A percentile compares a stretch with the other conserved stretches of the same genome.
Evolutionary conservation across 2,329 filamentous ascomycete species (phyloP).

Genomic region (Trichophyton mentagrophytes): DNA sequence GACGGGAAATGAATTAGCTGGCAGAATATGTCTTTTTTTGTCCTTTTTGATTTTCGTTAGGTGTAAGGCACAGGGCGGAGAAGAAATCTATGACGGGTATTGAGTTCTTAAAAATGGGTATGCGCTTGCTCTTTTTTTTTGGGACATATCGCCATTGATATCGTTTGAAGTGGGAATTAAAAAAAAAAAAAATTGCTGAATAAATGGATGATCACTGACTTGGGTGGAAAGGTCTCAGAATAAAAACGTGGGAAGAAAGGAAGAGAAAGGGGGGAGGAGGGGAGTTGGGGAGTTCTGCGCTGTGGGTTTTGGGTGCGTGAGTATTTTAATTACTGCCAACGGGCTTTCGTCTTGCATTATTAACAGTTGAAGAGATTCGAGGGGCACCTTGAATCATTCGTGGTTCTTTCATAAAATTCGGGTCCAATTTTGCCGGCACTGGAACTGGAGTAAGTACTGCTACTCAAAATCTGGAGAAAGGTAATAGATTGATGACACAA

Average conservation of each 20-base stretch:
- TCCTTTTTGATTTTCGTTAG: neutral
- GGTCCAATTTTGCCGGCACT: constrained; percentile 72
- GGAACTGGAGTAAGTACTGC: constrained; percentile 35
- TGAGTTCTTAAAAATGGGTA: constrained; percentile 9
- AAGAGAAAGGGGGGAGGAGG: neutral
- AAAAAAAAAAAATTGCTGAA: neutral
- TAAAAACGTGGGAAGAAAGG: neutral
- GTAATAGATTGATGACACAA: neutral
- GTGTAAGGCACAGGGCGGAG: neutral
- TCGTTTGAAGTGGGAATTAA: neutral
- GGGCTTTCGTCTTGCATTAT: constrained; percentile 31
- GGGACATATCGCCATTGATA: constrained; percentile 8
- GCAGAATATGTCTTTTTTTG: constrained; percentile 1
- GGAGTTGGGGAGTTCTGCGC: neutral
- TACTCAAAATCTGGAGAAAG: constrained; percentile 24
- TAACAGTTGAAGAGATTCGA: constrained; percentile 37
- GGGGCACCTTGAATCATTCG: constrained; percentile 82
- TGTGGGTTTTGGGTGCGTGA: neutral
- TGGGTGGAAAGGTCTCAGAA: neutral
- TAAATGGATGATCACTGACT: neutral
- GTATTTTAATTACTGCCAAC: constrained; percentile 31
- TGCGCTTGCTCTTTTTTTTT: constrained; percentile 3
- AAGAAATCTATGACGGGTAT: neutral
- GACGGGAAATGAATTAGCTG: constrained; percentile 6
- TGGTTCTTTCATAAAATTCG: constrained; percentile 80